Conservation (phyloP, 2,329 filamentous ascomycete genomes). For the Madurella mycetomatis region DNA sequence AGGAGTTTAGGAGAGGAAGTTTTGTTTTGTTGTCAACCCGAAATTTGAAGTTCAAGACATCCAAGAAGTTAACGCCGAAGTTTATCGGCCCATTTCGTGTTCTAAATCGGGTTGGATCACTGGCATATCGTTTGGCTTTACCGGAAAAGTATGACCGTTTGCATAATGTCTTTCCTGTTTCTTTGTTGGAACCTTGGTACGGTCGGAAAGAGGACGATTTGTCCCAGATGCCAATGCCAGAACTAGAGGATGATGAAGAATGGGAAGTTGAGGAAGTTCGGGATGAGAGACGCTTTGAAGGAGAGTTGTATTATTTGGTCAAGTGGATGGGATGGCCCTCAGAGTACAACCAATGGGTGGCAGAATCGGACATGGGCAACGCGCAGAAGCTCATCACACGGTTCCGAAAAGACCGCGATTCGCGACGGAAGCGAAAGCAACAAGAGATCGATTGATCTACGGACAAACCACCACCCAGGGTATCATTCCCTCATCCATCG, state of each 20-base stretch:
- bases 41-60: neutral
- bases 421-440: too few species aligned
- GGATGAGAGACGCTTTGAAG: neutral
- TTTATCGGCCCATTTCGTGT: conserved; percentile 1
- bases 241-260: neutral
- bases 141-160: neutral
- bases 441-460: too few species aligned
- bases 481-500: too few species aligned
- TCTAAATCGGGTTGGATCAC: neutral
- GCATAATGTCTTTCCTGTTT: neutral
- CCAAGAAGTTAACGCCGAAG: neutral
- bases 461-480: too few species aligned
- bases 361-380: neutral
- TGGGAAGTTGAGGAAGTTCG: neutral
- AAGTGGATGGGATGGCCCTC: neutral
- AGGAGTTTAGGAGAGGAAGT: neutral
- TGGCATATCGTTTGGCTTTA: neutral
- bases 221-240: neutral
- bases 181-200: neutral
- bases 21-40: neutral
- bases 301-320: neutral
- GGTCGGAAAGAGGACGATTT: neutral
- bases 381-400: too few species aligned
- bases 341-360: neutral
- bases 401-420: too few species aligned